phyloP scores from a whole-genome alignment of 2,329 filamentous ascomycete species.

The Stachybotrys elegans region DNA sequence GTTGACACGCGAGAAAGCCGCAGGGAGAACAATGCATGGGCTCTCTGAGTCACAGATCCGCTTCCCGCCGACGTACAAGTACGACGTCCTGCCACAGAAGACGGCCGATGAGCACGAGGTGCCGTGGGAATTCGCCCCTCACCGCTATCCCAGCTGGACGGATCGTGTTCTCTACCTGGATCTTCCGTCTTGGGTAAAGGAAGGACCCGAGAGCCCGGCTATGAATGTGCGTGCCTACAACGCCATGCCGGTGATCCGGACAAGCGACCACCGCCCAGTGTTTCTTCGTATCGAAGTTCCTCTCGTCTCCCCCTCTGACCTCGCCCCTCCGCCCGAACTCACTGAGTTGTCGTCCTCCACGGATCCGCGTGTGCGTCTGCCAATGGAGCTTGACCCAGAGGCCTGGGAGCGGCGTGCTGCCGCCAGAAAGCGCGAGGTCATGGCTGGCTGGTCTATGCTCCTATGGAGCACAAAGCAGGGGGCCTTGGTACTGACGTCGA shows the following conservation, averaged over 20 bases:
- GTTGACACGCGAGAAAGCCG: slow-evolving; percentile 64
- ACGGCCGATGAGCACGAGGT: slow-evolving; percentile 32
- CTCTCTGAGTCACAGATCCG: slow-evolving; percentile 67
- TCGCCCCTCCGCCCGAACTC: slow-evolving; percentile 27
- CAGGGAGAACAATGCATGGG: slow-evolving; percentile 70
- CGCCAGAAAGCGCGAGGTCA: slow-evolving; percentile 39
- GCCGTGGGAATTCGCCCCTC: slow-evolving; percentile 69
- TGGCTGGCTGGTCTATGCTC: slow-evolving; percentile 50
- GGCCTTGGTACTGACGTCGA: slow-evolving; percentile 37
- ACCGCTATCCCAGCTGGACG: slow-evolving; percentile 90
- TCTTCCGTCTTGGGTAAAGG: slow-evolving; percentile 46
- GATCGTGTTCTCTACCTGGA: slow-evolving; percentile 81
- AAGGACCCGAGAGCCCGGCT: slow-evolving; percentile 15
- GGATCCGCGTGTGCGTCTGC: slow-evolving; percentile 41
- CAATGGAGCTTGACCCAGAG: slow-evolving; percentile 48
- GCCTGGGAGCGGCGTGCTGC: slow-evolving; percentile 47
- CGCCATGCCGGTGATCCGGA: slow-evolving; percentile 71
- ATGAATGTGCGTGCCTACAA: slow-evolving; percentile 62
- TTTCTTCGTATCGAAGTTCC: slow-evolving; percentile 66
- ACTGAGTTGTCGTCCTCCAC: slow-evolving; percentile 9
- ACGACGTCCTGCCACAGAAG: slow-evolving; percentile 40
- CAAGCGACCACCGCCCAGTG: slow-evolving; percentile 84
- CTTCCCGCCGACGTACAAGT: slow-evolving; percentile 96
- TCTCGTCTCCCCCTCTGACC: slow-evolving; percentile 38
- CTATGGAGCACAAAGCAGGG: slow-evolving; percentile 50